A percentile compares a stretch with the other conserved stretches of the same genome.
phyloP scores from a whole-genome alignment of 2,329 filamentous ascomycete species.

The Chaetomium sp. region DNA sequence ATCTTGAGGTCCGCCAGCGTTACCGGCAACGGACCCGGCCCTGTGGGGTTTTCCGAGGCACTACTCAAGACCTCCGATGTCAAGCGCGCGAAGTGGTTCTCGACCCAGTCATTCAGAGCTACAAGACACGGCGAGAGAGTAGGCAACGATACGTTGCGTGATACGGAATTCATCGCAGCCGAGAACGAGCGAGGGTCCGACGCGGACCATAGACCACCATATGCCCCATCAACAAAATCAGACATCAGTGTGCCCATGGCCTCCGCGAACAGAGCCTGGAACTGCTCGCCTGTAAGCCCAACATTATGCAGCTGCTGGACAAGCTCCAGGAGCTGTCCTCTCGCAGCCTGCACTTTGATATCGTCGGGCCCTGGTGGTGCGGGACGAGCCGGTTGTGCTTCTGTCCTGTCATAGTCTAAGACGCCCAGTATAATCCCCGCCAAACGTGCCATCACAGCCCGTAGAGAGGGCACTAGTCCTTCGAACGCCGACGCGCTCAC shows the following conservation, averaged over 20 bases:
- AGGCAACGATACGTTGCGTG: constrained; percentile 27
- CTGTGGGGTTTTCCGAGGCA: constrained; percentile 31
- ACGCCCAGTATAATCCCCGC: constrained; percentile 44
- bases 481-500: constrained; percentile 56
- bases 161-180: constrained; percentile 19
- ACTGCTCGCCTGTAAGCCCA: constrained; percentile 61
- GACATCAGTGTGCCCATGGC: constrained; percentile 62
- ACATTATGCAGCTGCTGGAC: constrained; percentile 56
- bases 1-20: constrained; percentile 54
- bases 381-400: constrained; percentile 14
- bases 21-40: constrained; percentile 30
- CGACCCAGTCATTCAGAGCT: constrained; percentile 60
- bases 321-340: constrained; percentile 48
- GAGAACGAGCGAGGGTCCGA: constrained; percentile 24
- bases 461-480: constrained; percentile 48
- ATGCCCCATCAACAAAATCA: constrained; percentile 55
- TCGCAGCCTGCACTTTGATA: constrained; percentile 33
- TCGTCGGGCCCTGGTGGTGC: constrained; percentile 24
- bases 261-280: constrained; percentile 65
- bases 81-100: constrained; percentile 58
- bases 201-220: constrained; percentile 55
- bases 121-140: constrained; percentile 49
- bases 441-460: constrained; percentile 47
- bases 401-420: constrained; percentile 10
- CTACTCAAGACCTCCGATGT: constrained; percentile 54